A percentile compares a stretch with the other conserved stretches of the same genome.
These are phyloP conservation scores for Agapanthus africanus DNA, from an alignment of 106 monocot genomes.

Conservation along the genomic window DNA sequence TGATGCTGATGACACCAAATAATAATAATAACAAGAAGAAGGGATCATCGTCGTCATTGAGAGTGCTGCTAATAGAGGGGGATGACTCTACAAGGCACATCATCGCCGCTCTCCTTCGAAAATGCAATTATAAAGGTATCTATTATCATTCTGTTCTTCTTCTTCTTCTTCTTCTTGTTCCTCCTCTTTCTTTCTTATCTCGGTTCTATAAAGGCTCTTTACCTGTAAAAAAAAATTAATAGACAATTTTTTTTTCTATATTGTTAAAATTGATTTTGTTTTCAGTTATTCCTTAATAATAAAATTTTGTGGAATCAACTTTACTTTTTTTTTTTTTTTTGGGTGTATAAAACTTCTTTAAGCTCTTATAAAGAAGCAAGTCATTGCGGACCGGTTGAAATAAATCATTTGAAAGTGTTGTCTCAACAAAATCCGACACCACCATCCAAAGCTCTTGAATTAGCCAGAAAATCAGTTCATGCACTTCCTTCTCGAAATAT, in stretches of 20 bases:
- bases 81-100: slow-evolving; percentile 69
- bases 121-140: slow-evolving; percentile 56
- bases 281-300: background rate
- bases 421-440: no score
- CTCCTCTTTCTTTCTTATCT: background rate
- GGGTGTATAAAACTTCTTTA: no score
- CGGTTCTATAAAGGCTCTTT: background rate
- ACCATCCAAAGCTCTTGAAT: no score
- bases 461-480: no score
- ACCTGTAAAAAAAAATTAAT: no score
- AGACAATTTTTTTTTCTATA: background rate
- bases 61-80: slow-evolving; percentile 39
- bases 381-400: no score
- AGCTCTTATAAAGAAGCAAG: no score
- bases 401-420: no score
- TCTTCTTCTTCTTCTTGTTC: background rate
- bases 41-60: no score
- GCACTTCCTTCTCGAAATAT: no score
- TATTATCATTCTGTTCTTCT: background rate
- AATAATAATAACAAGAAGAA: no score
- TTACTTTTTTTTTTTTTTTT: background rate
- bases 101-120: slow-evolving; percentile 55
- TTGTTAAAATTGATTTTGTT: background rate
- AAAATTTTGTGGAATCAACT: background rate
- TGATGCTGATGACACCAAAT: no score